phyloP scores from a whole-genome alignment of 108 stramenopile genomes.

The Seminavis robusta region DNA sequence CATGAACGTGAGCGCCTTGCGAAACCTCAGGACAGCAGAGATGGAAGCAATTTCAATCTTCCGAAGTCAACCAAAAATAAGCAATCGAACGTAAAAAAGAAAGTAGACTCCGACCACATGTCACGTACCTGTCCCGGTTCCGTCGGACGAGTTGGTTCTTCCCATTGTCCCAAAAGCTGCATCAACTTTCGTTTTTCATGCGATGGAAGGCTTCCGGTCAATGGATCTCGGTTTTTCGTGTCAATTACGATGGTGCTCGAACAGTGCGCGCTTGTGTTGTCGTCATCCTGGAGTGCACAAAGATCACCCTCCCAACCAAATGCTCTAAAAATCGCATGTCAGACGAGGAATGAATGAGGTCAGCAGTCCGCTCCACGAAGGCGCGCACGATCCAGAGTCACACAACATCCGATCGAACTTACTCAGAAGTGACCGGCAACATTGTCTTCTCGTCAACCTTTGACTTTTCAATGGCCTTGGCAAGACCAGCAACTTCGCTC shows the following conservation, averaged over 20 bases:
- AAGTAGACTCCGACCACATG: background rate
- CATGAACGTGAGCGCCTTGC: conserved; percentile 57
- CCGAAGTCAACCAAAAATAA: background rate
- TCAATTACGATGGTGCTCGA: background rate
- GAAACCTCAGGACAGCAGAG: conserved; percentile 43
- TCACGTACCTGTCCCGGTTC: conserved; percentile 1
- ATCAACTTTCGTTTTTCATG: conserved; percentile 3
- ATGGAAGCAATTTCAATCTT: conserved; percentile 11
- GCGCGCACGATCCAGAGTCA: too few species aligned
- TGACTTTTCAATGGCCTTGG: conserved; percentile 1
- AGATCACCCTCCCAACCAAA: background rate
- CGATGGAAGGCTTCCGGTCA: conserved; percentile 7
- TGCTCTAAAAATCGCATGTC: too few species aligned
- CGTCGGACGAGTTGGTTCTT: conserved; percentile 29
- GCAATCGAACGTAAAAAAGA: background rate
- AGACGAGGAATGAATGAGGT: too few species aligned
- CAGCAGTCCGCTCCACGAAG: too few species aligned
- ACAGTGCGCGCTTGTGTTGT: background rate
- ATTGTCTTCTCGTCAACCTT: background rate
- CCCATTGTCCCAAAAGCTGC: conserved; percentile 25
- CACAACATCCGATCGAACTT: too few species aligned
- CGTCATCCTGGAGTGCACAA: background rate
- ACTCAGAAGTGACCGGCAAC: too few species aligned
- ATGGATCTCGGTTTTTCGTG: background rate
- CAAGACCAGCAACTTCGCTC: conserved; percentile 40